Conservation (phyloP, 1,284 basidiomycete species). For the Inonotus hispidus region DNA sequence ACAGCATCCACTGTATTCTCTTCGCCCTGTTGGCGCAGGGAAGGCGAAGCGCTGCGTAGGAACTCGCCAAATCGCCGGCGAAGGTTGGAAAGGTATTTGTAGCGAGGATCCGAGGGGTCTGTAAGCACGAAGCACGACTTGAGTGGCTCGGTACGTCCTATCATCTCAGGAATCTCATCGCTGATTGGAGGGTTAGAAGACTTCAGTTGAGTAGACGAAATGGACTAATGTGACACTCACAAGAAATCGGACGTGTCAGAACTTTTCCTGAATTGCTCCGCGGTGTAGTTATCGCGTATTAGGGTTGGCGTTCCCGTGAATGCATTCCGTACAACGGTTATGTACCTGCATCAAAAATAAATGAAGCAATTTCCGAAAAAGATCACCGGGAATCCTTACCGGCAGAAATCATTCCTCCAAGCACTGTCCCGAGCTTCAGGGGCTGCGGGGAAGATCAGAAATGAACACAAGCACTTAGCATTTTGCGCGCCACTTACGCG, state of each 20-base stretch:
- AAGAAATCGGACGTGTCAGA: constrained; percentile 53
- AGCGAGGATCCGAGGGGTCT: constrained; percentile 63
- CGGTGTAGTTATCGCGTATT: constrained; percentile 44
- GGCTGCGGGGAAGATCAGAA: constrained; percentile 25
- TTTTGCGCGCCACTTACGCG: constrained; percentile 34
- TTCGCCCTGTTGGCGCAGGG: constrained; percentile 64
- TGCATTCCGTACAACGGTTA: constrained; percentile 61
- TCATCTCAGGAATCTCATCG: constrained; percentile 68
- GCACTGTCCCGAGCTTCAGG: constrained; percentile 42
- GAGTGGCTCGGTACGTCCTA: constrained; percentile 51
- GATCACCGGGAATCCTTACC: constrained; percentile 35
- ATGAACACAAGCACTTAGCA: not conserved
- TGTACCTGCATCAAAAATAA: constrained; percentile 35
- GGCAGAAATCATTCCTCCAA: constrained; percentile 91
- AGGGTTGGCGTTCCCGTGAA: constrained; percentile 66
- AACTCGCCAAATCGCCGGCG: constrained; percentile 65
- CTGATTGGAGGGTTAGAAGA: constrained; percentile 29
- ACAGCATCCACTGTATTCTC: constrained; percentile 90
- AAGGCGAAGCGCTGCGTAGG: constrained; percentile 66
- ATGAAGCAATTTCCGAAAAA: not conserved
- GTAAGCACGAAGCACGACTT: constrained; percentile 67
- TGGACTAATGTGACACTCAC: constrained; percentile 36
- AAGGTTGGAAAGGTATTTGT: constrained; percentile 57
- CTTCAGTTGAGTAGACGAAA: not conserved
- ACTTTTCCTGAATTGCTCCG: constrained; percentile 37